phyloP scores from a whole-genome alignment of 352 stramenopile species.

The Globisporangium cystogenes region DNA sequence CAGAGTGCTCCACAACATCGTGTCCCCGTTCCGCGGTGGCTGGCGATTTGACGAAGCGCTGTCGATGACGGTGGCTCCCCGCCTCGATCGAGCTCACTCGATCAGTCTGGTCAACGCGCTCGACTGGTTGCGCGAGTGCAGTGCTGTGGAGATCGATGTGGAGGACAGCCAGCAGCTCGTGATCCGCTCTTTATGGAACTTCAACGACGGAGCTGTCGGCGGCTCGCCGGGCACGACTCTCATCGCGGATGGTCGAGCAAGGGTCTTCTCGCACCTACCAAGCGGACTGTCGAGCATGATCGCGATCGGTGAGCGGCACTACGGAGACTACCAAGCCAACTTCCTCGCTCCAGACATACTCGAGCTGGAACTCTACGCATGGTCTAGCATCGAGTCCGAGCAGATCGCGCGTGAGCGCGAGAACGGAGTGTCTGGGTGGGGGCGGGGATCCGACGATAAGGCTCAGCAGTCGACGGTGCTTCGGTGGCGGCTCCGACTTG shows the following conservation, averaged over 20 bases:
- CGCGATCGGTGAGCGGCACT: constrained; percentile 1
- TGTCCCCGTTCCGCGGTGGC: constrained; percentile 5
- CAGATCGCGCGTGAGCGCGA: neutral
- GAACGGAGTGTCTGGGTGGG: neutral
- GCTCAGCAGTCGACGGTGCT: constrained; percentile 1
- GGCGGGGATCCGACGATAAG: neutral
- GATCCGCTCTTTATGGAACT: constrained; percentile 6
- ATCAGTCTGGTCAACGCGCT: constrained; percentile 7
- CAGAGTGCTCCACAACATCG: constrained; percentile 5
- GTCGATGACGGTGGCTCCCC: constrained; percentile 1
- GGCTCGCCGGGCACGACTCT: neutral
- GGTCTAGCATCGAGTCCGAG: constrained; percentile 1
- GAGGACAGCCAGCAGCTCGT: constrained; percentile 5
- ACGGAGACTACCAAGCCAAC: constrained; percentile 10
- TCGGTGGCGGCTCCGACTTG: constrained; percentile 5
- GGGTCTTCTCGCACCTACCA: constrained; percentile 11
- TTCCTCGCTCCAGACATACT: constrained; percentile 7
- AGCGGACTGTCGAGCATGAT: constrained; percentile 14
- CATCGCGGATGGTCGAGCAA: constrained; percentile 4
- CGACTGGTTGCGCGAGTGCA: constrained; percentile 14
- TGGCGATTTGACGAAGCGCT: constrained; percentile 10
- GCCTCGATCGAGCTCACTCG: neutral
- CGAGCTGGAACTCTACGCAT: constrained; percentile 8
- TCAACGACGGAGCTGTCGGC: neutral
- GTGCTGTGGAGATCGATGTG: constrained; percentile 3